Conservation (phyloP, 768 basidiomycete species). For the Tephrocybe rancida region DNA sequence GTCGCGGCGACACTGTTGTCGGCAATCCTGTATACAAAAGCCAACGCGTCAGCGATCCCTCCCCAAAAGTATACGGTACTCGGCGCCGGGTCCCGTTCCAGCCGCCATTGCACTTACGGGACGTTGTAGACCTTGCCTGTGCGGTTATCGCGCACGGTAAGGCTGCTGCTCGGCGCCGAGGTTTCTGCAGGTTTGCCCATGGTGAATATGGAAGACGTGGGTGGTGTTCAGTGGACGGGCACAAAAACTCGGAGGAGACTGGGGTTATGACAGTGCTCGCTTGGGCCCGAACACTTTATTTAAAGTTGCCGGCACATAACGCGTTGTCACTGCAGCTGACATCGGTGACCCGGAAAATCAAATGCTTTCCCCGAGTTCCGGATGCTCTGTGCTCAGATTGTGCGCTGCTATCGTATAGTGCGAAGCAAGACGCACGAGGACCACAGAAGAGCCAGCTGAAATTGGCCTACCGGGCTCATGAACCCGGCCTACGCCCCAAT, state of each 20-base stretch:
- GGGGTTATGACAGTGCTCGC: neutral
- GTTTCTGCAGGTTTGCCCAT: slow-evolving; percentile 20
- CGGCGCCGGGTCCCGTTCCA: neutral
- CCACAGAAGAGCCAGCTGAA: too few relatives aligned
- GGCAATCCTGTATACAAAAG: slow-evolving; percentile 52
- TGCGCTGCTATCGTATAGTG: neutral
- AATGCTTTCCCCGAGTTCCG: slow-evolving; percentile 4
- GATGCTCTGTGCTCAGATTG: neutral
- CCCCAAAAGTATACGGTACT: neutral
- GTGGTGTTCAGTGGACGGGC: neutral
- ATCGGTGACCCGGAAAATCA: slow-evolving; percentile 9
- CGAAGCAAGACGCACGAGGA: neutral
- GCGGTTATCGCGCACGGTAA: slow-evolving; percentile 82
- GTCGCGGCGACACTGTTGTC: slow-evolving; percentile 83
- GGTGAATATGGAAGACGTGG: neutral
- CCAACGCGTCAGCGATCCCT: neutral
- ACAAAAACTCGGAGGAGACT: slow-evolving; percentile 2
- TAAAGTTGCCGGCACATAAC: neutral
- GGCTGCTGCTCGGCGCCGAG: slow-evolving; percentile 29
- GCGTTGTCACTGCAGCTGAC: slow-evolving; percentile 3
- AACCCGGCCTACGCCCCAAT: neutral
- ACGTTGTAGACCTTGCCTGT: slow-evolving; percentile 78
- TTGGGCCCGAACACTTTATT: slow-evolving; percentile 3
- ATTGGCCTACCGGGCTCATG: neutral
- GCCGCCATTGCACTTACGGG: slow-evolving; percentile 51